These are phyloP conservation scores for Sicyos baderoa DNA, from an alignment of 306 rosid genomes.

Conservation along the genomic window DNA sequence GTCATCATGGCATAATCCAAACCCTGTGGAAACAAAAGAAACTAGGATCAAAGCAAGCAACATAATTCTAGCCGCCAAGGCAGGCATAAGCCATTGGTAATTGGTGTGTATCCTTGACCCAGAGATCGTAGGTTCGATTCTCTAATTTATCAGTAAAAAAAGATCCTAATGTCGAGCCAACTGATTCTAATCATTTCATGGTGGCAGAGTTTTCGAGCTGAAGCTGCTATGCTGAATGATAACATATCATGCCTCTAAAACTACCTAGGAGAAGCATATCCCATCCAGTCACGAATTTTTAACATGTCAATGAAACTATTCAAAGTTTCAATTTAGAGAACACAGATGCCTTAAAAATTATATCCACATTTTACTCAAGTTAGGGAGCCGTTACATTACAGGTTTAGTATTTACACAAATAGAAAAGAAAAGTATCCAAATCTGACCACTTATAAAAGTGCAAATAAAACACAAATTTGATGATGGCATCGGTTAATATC, in stretches of 20 bases:
- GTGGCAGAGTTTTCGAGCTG: neutral
- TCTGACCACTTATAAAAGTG: neutral
- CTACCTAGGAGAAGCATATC: neutral
- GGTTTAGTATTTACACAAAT: too few relatives aligned
- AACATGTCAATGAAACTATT: neutral
- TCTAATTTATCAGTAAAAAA: too few relatives aligned
- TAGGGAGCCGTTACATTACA: neutral
- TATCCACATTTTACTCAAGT: neutral
- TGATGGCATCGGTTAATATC: constrained; percentile 7
- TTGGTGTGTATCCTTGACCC: too few relatives aligned
- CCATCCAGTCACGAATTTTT: neutral
- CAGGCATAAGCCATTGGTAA: too few relatives aligned
- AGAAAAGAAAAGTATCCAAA: too few relatives aligned
- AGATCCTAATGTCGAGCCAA: neutral
- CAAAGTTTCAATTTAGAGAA: neutral
- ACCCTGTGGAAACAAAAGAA: constrained; percentile 44
- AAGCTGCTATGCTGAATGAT: constrained; percentile 1
- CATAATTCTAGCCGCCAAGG: neutral
- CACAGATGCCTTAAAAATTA: neutral
- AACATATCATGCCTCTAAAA: neutral
- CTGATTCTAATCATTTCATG: neutral
- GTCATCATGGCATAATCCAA: constrained; percentile 99
- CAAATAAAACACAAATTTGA: neutral
- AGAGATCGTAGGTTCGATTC: too few relatives aligned
- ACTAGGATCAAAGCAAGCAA: constrained; percentile 3